Percentiles rank a stretch among this genome's conserved stretches.
These are phyloP conservation scores for Triticum urartu DNA, from an alignment of 176 grass and related monocot species.

Conservation along the genomic window DNA sequence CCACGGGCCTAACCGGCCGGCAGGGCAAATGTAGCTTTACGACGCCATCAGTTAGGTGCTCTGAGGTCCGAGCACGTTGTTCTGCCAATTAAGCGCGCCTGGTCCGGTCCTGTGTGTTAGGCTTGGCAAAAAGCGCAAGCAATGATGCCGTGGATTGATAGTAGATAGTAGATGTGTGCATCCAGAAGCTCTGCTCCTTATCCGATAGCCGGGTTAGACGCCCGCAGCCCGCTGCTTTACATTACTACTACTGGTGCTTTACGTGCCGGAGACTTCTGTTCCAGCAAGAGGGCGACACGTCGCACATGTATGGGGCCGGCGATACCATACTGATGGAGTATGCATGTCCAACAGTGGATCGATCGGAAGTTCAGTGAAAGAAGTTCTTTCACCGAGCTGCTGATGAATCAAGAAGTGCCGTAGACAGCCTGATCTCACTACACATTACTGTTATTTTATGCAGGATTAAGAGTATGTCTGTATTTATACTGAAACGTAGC, in stretches of 20 bases:
- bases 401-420: neutral
- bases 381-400: neutral
- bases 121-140: neutral
- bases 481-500: neutral
- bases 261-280: constrained; percentile 20
- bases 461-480: neutral
- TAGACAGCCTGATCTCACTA: too few relatives aligned
- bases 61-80: constrained; percentile 1
- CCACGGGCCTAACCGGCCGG: neutral
- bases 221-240: neutral
- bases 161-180: neutral
- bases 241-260: neutral
- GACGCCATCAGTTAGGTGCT: constrained; percentile 11
- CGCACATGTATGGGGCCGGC: neutral
- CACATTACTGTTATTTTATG: neutral
- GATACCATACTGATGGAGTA: neutral
- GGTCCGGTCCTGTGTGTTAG: neutral
- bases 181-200: neutral
- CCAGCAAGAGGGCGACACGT: constrained; percentile 19
- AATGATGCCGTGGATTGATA: neutral
- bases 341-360: neutral
- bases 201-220: neutral
- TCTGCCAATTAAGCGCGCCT: neutral
- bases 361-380: neutral
- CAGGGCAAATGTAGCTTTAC: constrained; percentile 18